Conservation (phyloP, 148 eudicot genomes). For the Mesembryanthemum crystallinum region DNA sequence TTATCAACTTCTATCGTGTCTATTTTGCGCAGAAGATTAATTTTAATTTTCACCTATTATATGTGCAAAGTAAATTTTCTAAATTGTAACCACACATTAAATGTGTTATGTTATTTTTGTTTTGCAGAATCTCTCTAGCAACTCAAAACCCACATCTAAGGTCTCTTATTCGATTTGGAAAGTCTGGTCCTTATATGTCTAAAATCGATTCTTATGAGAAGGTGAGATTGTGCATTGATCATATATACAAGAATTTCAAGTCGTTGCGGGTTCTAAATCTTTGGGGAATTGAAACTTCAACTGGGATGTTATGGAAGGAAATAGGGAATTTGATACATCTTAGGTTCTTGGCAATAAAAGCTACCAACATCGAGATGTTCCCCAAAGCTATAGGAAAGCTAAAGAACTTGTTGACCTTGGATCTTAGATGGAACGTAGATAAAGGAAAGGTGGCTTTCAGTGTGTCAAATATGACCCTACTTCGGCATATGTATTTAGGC, state of each 20-base stretch:
- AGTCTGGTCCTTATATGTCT: background rate
- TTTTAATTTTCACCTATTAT: too few relatives aligned
- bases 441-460: background rate
- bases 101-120: too few relatives aligned
- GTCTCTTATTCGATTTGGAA: background rate
- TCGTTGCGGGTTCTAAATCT: constrained; percentile 1
- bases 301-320: background rate
- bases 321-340: background rate
- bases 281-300: background rate
- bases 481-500: background rate
- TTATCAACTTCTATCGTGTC: too few relatives aligned
- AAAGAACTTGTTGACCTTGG: background rate
- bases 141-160: background rate
- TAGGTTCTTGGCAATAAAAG: background rate
- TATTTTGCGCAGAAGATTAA: too few relatives aligned
- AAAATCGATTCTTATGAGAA: background rate
- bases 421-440: background rate
- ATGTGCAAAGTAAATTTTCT: too few relatives aligned
- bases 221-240: background rate
- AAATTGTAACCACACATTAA: too few relatives aligned
- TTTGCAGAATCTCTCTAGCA: background rate
- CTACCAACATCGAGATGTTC: background rate
- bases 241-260: background rate
- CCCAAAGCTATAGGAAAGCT: background rate
- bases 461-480: background rate